Evolutionary conservation across 2,329 filamentous ascomycete genomes (phyloP), one percentile per base, ranked within the genome.

Genomic region (Alternaria solani): DNA sequence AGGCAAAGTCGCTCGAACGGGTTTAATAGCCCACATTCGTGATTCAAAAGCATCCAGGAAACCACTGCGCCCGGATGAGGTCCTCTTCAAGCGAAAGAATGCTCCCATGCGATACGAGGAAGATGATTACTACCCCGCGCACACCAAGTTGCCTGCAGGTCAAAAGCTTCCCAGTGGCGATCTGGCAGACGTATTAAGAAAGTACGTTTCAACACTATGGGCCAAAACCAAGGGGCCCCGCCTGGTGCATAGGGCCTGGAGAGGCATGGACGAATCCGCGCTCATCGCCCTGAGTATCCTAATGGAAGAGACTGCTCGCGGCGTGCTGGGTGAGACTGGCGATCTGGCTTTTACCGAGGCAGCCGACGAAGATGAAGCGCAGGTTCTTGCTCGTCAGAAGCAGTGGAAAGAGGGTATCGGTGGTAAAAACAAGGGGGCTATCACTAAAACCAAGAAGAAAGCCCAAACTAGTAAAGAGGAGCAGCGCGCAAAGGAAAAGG

Each of bases 251-350:
- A 65, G 68, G 26, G 80, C 83, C 53, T 85, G 82, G 66, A 80
- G 84, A 64, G 91, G 87, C 75, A 87, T 94, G 86, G 90, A 94
- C 72, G 91, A 92, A 80, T 92, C 90, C 14, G 91, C 91, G 4
- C 81, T 94, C 59, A 80, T 94, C 55, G 90, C 91, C 1, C 83
- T 94, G 70, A 91, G 91, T 1, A 87, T 94, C 49, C 77, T 94
- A 57, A 80, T 94, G 42, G 91, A 94, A 78, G 91, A 94, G 77
- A 85, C 87, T 3, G 83, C 86, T 16, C 82, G 83, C 41, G 86
- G 88, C 47, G 75, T 83, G 6, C 79, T 94, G 20, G 91, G 90
- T 5, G 80, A 83, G 55, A 85, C 82, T 12, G 91, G 91, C 23
- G 89, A 93, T 76, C 75, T 92, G 48, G 89, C 90, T 1, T 90